A percentile compares a stretch with the other conserved stretches of the same genome.
phyloP scores from a whole-genome alignment of 2,329 filamentous ascomycete species.

The Metarhizium rileyi region DNA sequence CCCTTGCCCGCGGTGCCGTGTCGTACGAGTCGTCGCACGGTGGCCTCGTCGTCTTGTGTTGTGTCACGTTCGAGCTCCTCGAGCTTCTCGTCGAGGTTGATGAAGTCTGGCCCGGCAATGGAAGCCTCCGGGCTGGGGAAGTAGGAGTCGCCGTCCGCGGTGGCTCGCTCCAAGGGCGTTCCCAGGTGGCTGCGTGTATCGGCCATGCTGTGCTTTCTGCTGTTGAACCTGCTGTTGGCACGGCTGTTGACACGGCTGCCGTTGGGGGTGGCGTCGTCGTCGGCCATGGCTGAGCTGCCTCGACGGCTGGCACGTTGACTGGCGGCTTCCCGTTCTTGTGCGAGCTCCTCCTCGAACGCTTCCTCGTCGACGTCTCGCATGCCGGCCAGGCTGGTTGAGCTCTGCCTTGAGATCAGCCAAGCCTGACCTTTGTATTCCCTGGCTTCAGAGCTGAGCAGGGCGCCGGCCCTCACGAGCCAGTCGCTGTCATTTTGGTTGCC shows the following conservation, averaged over 20 bases:
- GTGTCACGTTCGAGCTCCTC: slow-evolving; percentile 44
- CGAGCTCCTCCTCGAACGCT: slow-evolving; percentile 40
- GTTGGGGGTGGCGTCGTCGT: slow-evolving; percentile 26
- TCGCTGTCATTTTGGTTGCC: slow-evolving; percentile 43
- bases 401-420: slow-evolving; percentile 57
- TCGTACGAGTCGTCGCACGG: slow-evolving; percentile 46
- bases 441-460: slow-evolving; percentile 50
- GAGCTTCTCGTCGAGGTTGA: slow-evolving; percentile 50
- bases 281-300: slow-evolving; percentile 30
- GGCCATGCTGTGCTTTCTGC: slow-evolving; percentile 27
- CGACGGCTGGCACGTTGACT: slow-evolving; percentile 39
- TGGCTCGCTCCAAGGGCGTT: slow-evolving; percentile 32
- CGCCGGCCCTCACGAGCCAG: slow-evolving; percentile 56
- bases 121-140: slow-evolving; percentile 27
- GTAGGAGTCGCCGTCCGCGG: slow-evolving; percentile 32
- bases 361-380: slow-evolving; percentile 43
- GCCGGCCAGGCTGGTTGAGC: slow-evolving; percentile 51
- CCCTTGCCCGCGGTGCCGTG: slow-evolving; percentile 41
- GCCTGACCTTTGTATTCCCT: slow-evolving; percentile 59
- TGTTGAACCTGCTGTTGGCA: slow-evolving; percentile 38
- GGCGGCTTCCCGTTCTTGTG: slow-evolving; percentile 37
- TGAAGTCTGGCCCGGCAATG: slow-evolving; percentile 49
- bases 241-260: slow-evolving; percentile 41
- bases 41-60: slow-evolving; percentile 46
- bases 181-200: slow-evolving; percentile 29